Evolutionary conservation across 495 filamentous ascomycete genomes (phyloP).

Genomic region (Collariella sp.): DNA sequence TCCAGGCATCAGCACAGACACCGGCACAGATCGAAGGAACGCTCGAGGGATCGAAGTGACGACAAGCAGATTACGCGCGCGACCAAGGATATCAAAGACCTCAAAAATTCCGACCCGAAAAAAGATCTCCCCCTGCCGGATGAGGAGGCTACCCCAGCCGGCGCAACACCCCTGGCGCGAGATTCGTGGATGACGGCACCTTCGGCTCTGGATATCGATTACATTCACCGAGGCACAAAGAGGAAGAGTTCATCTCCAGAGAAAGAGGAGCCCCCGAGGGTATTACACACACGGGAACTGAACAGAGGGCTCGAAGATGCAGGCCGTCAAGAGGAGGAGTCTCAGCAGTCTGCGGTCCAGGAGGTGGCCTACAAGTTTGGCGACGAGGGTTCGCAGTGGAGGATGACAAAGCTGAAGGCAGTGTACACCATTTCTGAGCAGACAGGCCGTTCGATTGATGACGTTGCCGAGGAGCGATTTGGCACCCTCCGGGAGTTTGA

Average conservation of each 20-base stretch:
- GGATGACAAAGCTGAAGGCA: constrained; percentile 86
- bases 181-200: constrained; percentile 96
- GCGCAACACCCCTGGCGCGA: constrained; percentile 33
- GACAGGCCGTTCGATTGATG: constrained; percentile 60
- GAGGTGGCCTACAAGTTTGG: constrained; percentile 81
- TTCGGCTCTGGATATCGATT: constrained; percentile 72
- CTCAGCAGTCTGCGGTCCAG: constrained; percentile 28
- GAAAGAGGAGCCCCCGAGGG: constrained; percentile 61
- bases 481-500: constrained; percentile 81
- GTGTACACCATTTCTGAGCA: constrained; percentile 77
- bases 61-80: constrained; percentile 6
- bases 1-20: constrained; percentile 27
- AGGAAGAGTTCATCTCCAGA: constrained; percentile 42
- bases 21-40: constrained; percentile 14
- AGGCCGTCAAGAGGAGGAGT: constrained; percentile 13
- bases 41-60: constrained; percentile 11
- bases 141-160: constrained; percentile 32
- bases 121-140: constrained; percentile 40
- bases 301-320: constrained; percentile 58
- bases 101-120: constrained; percentile 40
- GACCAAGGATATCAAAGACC: constrained; percentile 25
- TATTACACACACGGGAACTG: constrained; percentile 72
- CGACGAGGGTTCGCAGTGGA: constrained; percentile 82
- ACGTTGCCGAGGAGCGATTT: constrained; percentile 71
- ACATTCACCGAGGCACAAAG: constrained; percentile 59